These are phyloP conservation scores for Streptanthus diversifolius DNA, from an alignment of 345 rosid species.

Conservation along the genomic window DNA sequence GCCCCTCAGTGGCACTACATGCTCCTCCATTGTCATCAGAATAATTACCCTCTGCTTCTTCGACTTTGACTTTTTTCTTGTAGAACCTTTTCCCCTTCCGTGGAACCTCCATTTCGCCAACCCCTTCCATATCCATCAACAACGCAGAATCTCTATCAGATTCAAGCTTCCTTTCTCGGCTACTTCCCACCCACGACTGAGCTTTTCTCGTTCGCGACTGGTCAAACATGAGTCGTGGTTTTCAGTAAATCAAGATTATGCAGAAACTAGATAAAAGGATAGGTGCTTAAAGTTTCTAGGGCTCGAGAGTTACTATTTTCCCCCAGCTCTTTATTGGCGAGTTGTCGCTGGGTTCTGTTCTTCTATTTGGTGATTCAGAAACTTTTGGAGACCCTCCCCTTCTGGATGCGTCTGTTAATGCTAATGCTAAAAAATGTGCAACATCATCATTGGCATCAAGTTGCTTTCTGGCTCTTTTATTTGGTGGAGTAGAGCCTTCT, in stretches of 20 bases:
- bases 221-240: constrained; percentile 7
- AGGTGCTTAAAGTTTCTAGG: background rate
- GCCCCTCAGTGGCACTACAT: constrained; percentile 82
- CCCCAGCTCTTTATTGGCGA: constrained; percentile 64
- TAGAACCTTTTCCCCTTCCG: constrained; percentile 54
- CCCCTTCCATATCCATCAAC: constrained; percentile 59
- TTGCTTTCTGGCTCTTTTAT: constrained; percentile 50
- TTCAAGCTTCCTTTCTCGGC: constrained; percentile 39
- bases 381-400: constrained; percentile 64
- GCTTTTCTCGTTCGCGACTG: constrained; percentile 46
- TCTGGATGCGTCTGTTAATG: constrained; percentile 63
- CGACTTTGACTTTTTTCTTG: constrained; percentile 54
- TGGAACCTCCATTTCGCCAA: constrained; percentile 56
- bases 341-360: constrained; percentile 41
- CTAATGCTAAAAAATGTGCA: constrained; percentile 68
- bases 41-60: constrained; percentile 42
- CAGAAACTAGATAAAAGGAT: background rate
- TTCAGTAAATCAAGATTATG: background rate
- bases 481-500: constrained; percentile 43
- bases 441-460: constrained; percentile 55
- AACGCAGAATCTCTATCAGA: constrained; percentile 45
- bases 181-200: constrained; percentile 42
- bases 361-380: constrained; percentile 44
- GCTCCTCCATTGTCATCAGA: constrained; percentile 79
- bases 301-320: constrained; percentile 50